Conservation (phyloP, 306 rosid species). For the Trifolium repens region DNA sequence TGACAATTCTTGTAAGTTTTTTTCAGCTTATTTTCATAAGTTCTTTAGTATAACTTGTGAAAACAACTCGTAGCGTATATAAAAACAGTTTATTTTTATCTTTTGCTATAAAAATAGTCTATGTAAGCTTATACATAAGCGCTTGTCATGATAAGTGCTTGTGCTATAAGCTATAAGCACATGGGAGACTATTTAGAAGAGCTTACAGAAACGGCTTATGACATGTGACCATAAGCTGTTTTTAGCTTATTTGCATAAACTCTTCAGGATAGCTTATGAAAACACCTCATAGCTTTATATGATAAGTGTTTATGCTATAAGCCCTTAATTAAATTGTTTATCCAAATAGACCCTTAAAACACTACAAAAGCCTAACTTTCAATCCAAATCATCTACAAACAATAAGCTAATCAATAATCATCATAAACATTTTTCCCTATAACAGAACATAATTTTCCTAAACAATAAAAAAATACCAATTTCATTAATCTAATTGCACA, state of each 20-base stretch:
- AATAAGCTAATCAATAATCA: background rate
- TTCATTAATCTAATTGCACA: background rate
- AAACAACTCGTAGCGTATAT: background rate
- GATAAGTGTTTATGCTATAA: background rate
- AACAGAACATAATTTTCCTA: background rate
- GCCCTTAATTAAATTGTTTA: background rate
- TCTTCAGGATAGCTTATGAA: too few species aligned
- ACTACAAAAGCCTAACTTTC: background rate
- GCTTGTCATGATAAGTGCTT: too few species aligned
- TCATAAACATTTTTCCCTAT: background rate
- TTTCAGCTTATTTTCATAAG: background rate
- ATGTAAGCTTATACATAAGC: background rate
- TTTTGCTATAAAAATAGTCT: background rate
- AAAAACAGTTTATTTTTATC: background rate
- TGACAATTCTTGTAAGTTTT: background rate
- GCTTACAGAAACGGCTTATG: too few species aligned
- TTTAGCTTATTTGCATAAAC: too few species aligned
- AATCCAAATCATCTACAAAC: constrained; percentile 11
- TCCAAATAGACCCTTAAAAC: background rate
- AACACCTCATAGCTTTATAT: too few species aligned
- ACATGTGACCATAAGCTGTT: too few species aligned
- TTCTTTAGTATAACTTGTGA: background rate
- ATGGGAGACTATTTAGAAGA: too few species aligned
- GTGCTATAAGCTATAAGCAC: too few species aligned
- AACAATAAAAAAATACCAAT: background rate